phyloP scores from a whole-genome alignment of 441 rosid species.

The Biscutella laevigata region DNA sequence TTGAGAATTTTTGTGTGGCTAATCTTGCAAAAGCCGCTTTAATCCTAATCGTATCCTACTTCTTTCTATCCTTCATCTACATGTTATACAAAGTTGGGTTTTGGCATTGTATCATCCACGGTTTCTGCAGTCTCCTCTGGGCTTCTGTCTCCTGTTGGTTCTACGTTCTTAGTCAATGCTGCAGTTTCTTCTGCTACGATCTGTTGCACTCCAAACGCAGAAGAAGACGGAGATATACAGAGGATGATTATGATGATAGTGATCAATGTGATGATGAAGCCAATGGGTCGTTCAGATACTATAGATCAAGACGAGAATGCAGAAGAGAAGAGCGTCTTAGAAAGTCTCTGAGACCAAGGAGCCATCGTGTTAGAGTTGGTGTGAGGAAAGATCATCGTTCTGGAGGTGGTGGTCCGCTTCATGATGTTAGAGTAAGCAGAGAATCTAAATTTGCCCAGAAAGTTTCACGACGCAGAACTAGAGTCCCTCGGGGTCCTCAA shows the following conservation, averaged over 20 bases:
- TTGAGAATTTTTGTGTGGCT: constrained; percentile 47
- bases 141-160: constrained; percentile 34
- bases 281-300: constrained; percentile 3
- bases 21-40: constrained; percentile 38
- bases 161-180: constrained; percentile 25
- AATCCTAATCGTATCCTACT: constrained; percentile 28
- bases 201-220: constrained; percentile 18
- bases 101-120: constrained; percentile 33
- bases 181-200: constrained; percentile 28
- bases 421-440: constrained; percentile 31
- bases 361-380: constrained; percentile 30
- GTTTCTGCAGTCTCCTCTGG: constrained; percentile 36
- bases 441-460: constrained; percentile 37
- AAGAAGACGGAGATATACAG: constrained; percentile 11
- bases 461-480: constrained; percentile 19
- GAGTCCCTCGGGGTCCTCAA: constrained; percentile 7
- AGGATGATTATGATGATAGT: constrained; percentile 11
- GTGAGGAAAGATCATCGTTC: constrained; percentile 24
- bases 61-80: constrained; percentile 37
- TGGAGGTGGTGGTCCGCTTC: constrained; percentile 17
- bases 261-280: constrained; percentile 5
- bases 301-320: constrained; percentile 16
- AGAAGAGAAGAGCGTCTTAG: constrained; percentile 30
- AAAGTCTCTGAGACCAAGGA: constrained; percentile 40
- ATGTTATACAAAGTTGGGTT: constrained; percentile 36